Conservation (phyloP, 2,329 filamentous ascomycete species). For the Blastomyces silverae region DNA sequence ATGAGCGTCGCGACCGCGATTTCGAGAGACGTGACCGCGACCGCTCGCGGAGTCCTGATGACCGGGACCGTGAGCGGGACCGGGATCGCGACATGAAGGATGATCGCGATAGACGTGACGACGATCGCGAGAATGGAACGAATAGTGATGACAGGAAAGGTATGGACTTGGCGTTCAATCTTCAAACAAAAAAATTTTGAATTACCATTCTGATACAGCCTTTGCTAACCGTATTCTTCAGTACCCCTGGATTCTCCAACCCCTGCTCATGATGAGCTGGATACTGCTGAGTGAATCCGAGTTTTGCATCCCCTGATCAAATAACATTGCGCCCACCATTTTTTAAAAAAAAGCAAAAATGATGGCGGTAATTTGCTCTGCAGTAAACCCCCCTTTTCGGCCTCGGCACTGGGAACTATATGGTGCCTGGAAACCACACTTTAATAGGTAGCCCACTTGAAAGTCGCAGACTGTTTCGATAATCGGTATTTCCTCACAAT, state of each 20-base stretch:
- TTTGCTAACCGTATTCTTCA: slow-evolving; percentile 26
- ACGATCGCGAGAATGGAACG: slow-evolving; percentile 66
- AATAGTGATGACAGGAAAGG: slow-evolving; percentile 90
- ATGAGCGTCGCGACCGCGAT: slow-evolving; percentile 75
- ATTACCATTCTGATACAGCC: slow-evolving; percentile 19
- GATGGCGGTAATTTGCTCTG: slow-evolving; percentile 12
- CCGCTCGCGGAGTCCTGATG: slow-evolving; percentile 61
- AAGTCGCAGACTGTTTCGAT: background rate
- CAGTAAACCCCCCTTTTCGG: background rate
- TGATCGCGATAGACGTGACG: slow-evolving; percentile 61
- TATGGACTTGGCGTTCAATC: slow-evolving; percentile 36
- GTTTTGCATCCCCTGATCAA: slow-evolving; percentile 19
- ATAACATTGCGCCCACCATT: slow-evolving; percentile 2
- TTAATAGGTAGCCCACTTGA: background rate
- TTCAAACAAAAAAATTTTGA: slow-evolving; percentile 25
- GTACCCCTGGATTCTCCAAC: slow-evolving; percentile 66
- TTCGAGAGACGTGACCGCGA: slow-evolving; percentile 64
- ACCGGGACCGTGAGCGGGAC: slow-evolving; percentile 57
- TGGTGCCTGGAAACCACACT: background rate
- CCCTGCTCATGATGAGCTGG: slow-evolving; percentile 85
- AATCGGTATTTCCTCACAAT: slow-evolving; percentile 11
- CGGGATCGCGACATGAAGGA: slow-evolving; percentile 60
- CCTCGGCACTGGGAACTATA: background rate
- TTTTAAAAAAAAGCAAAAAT: background rate
- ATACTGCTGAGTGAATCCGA: slow-evolving; percentile 69